These are phyloP conservation scores for Fusarium oligoseptatum DNA, from an alignment of 2,329 filamentous ascomycete species.

Conservation along the genomic window DNA sequence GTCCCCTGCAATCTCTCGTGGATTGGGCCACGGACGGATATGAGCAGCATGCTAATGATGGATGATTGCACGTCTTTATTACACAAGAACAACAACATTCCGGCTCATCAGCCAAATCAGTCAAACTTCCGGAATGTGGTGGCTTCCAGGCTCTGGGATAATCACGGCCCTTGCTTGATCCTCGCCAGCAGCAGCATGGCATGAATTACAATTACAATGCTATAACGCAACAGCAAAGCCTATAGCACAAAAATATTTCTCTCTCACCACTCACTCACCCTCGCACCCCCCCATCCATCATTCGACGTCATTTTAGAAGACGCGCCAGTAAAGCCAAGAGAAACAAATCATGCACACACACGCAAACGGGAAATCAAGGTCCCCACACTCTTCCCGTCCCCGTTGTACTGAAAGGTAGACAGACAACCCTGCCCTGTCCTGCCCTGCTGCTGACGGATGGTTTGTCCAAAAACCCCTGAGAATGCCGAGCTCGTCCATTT, in stretches of 20 bases:
- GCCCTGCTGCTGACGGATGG: background rate
- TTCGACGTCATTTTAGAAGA: slow-evolving; percentile 21
- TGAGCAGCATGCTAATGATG: background rate
- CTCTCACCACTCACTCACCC: background rate
- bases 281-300: background rate
- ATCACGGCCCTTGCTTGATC: background rate
- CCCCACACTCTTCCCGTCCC: slow-evolving; percentile 32
- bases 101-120: slow-evolving; percentile 1
- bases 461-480: slow-evolving; percentile 7
- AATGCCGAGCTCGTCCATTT: slow-evolving; percentile 9
- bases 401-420: background rate
- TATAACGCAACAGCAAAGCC: background rate
- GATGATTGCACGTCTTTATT: background rate
- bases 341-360: slow-evolving; percentile 21
- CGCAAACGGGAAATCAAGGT: slow-evolving; percentile 5
- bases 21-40: background rate
- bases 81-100: slow-evolving; percentile 3
- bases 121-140: background rate
- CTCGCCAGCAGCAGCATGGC: background rate
- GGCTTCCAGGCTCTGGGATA: background rate
- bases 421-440: background rate
- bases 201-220: slow-evolving; percentile 20
- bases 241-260: slow-evolving; percentile 5
- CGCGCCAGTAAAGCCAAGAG: slow-evolving; percentile 23
- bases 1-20: slow-evolving; percentile 3